A percentile compares a stretch with the other conserved stretches of the same genome.
These are phyloP conservation scores for Leptosphaerulina australis DNA, from an alignment of 2,329 filamentous ascomycete genomes.

Conservation along the genomic window DNA sequence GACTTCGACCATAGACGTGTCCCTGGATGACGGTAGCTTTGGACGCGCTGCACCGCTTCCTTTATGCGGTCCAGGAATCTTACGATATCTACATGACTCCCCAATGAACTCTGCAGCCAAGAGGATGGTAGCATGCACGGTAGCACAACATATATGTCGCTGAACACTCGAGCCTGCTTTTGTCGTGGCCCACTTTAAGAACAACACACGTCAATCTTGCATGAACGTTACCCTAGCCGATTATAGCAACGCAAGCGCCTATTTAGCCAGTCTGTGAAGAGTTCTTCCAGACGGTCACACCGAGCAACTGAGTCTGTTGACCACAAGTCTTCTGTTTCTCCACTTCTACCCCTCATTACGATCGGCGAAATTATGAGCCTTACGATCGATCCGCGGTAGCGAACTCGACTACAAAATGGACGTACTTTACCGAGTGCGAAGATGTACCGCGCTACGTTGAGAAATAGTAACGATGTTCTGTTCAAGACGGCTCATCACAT, in stretches of 20 bases:
- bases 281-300: constrained; percentile 5
- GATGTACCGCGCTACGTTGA: not conserved
- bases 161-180: constrained; percentile 5
- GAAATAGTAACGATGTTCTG: constrained; percentile 2
- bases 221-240: constrained; percentile 6
- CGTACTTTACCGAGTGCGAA: not conserved
- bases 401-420: constrained; percentile 7
- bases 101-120: constrained; percentile 7
- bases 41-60: not conserved
- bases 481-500: not conserved
- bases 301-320: not conserved
- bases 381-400: constrained; percentile 3
- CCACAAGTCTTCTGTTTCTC: constrained; percentile 15
- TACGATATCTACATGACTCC: not conserved
- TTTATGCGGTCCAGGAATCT: not conserved
- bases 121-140: constrained; percentile 1
- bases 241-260: constrained; percentile 1
- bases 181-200: not conserved
- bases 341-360: constrained; percentile 15
- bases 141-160: not conserved
- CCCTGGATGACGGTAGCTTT: not conserved
- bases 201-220: not conserved
- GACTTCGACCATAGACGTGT: not conserved
- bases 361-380: constrained; percentile 5
- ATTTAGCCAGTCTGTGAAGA: constrained; percentile 14